Conservation (phyloP, 768 basidiomycete genomes). For the Lentinula raphanica region DNA sequence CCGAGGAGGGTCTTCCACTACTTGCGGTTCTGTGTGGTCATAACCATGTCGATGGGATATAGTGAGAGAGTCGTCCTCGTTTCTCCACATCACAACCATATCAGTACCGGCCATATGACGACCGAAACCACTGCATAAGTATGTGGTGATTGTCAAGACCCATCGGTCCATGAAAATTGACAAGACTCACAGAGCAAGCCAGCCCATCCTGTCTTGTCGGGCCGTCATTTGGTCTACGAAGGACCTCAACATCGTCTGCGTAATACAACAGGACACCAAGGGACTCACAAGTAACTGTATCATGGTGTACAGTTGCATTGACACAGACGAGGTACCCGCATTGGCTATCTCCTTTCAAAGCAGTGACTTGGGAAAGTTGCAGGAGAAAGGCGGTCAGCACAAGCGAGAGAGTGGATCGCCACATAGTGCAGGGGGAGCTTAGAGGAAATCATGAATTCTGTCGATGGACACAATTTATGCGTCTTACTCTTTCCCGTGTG, state of each 20-base stretch:
- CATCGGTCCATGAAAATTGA: background rate
- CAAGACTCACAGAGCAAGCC: conserved; percentile 45
- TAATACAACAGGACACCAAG: too few relatives aligned
- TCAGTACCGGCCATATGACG: conserved; percentile 40
- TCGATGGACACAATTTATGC: background rate
- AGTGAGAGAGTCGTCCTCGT: conserved; percentile 45
- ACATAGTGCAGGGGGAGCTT: background rate
- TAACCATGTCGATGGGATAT: conserved; percentile 53
- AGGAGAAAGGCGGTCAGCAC: background rate
- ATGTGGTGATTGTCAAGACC: background rate
- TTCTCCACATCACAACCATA: conserved; percentile 55
- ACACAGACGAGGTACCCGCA: conserved; percentile 43
- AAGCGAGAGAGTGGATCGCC: background rate
- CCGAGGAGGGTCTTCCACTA: conserved; percentile 39
- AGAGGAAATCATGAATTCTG: background rate
- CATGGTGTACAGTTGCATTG: conserved; percentile 38
- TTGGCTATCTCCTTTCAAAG: conserved; percentile 38
- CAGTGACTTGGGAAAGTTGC: conserved; percentile 10
- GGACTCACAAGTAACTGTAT: conserved; percentile 41
- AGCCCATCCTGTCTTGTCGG: conserved; percentile 36
- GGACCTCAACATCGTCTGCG: background rate
- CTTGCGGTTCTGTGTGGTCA: conserved; percentile 41
- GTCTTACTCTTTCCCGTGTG: background rate
- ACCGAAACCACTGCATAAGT: conserved; percentile 42
- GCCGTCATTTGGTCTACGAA: conserved; percentile 42